Base-by-base conservation (phyloP, 1,284 basidiomycete species). In the Cryptococcus floricola region DNA sequence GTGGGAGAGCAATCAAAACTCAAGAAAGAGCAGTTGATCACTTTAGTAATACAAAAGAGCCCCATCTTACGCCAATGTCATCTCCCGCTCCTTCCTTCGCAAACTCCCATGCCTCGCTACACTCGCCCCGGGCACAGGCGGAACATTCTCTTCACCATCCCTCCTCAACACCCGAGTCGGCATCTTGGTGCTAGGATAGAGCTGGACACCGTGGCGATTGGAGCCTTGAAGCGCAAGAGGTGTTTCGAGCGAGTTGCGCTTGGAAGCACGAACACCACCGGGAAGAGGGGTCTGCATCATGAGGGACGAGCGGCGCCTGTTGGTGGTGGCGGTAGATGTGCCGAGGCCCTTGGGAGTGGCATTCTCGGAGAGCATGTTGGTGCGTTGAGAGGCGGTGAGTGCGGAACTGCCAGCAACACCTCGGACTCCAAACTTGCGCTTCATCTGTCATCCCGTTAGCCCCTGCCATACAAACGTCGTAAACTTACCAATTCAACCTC, bases 401-500 rank as follows among this genome's bases (percentile, higher is more conserved):
- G 87, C 82, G 0, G 86, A 86, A 50, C 79, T 79, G 34, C 84
- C 85, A 23, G 81, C 83, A 1, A 84, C 84, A 10, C 83, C 83
- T 50, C 82, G 81, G 27, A 85, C 81, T 8, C 81, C 83, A 28
- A 85, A 77, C 39, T 42, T 42, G 39, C 89, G 81, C 73, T 91
- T 91, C 54, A 90, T 79, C 89, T 91, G 41, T 28, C 10, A 34
- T 10, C 31, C 31, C 31, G 31, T 34, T 10, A 34, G 10, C 31
- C 31, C 31, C 31, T 1, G 31, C 31, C 31, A 6, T 6, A 6
- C 31, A 5, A 9, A 28, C 51, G 12, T 34, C 27, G 5, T 23
- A 46, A 8, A 80, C 87, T 62, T 54, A 93, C 91, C 76, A 91
- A 70, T 69, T 92, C 89, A 25, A 94, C 79, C 70, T 93, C 90